Evolutionary conservation across 1,284 basidiomycete species (phyloP), one percentile per base, ranked within the genome.

Genomic region (Cerrena zonata): DNA sequence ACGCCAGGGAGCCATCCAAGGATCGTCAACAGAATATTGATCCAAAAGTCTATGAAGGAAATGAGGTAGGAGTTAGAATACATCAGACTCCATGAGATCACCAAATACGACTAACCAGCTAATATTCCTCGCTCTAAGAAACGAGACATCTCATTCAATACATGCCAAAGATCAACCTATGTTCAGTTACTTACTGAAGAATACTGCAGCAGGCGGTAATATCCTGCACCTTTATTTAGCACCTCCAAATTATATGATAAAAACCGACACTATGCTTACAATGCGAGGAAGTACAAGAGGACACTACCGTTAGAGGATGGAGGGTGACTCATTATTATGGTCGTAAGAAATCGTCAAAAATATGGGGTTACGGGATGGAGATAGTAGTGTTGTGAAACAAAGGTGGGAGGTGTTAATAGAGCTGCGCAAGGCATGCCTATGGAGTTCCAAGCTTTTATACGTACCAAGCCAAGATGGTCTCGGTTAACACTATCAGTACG

Each of bases 1-100:
- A 80, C 70, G 13, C 79, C 79, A 15, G 79, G 80, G 44, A 82
- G 75, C 78, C 78, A 82, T 21, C 74, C 79, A 11, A 82, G 63
- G 47, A 82, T 68, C 57, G 68, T 74, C 10, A 83, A 64, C 3
- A 69, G 62, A 55, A 82, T 69, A 58, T 81, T 82, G 53, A 82
- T 80, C 65, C 72, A 76, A 51, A 82, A 71, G 51, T 81, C 80
- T 77, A 39, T 18, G 7, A 11, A 12, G 12, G 30, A 22, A 18
- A 46, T 48, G 18, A 48, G 34, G 21, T 23, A 24, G 18, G 30
- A 39, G 18, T 15, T 13, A 11, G 23, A 24, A 7, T 24, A 21
- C n/a, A 15, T 18, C 15, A 12, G 12, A 13, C 18, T n/a, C n/a
- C n/a, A n/a, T n/a, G 12, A 10, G 40, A 41, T 10, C 13, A 22